A percentile compares a stretch with the other conserved stretches of the same genome.
These are phyloP conservation scores for Mortierella sp. DNA, from an alignment of 371 early-diverging fungal species.

Conservation along the genomic window DNA sequence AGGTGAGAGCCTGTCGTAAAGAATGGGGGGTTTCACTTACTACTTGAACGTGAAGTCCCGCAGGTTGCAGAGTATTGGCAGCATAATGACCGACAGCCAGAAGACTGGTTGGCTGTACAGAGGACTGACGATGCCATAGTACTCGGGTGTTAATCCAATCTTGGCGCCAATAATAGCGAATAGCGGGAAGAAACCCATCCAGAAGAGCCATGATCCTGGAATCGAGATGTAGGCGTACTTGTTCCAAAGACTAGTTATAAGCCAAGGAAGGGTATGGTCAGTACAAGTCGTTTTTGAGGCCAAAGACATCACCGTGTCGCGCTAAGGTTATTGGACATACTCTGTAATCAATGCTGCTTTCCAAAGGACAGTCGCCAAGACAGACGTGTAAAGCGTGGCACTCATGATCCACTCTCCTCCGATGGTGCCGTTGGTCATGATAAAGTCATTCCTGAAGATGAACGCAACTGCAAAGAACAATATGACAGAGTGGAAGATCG, in stretches of 20 bases:
- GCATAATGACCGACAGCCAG: constrained; percentile 86
- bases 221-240: constrained; percentile 86
- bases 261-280: background rate
- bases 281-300: no score
- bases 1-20: no score
- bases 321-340: constrained; percentile 58
- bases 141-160: constrained; percentile 81
- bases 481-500: constrained; percentile 87
- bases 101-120: constrained; percentile 83
- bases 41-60: constrained; percentile 95
- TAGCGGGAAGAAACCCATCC: constrained; percentile 88
- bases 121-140: constrained; percentile 79
- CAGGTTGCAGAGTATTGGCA: constrained; percentile 84
- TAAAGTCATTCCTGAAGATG: constrained; percentile 70
- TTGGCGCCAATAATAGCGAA: constrained; percentile 84
- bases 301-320: no score
- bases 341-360: constrained; percentile 89
- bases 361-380: constrained; percentile 81
- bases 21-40: constrained; percentile 65
- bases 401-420: constrained; percentile 87
- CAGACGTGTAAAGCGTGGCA: constrained; percentile 81
- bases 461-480: constrained; percentile 44
- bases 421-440: constrained; percentile 69
- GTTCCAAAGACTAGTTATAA: constrained; percentile 74
- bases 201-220: constrained; percentile 86